Conservation (phyloP, 805 yeast species). For the Yarrowia bubula region DNA sequence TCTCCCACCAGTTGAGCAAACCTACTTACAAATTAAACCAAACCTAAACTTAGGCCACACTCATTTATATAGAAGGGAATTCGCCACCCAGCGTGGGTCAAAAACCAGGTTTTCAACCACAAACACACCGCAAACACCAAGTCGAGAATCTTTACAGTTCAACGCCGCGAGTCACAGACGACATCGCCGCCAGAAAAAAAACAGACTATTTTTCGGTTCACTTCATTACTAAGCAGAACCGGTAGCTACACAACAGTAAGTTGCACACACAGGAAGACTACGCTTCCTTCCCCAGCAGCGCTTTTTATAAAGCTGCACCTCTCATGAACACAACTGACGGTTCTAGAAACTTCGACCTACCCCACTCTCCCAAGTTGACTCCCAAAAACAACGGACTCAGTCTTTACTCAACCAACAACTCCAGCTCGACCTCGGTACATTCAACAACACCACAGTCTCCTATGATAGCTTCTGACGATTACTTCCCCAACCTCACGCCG, state of each 20-base stretch:
- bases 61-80: background rate
- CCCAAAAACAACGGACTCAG: slow-evolving; percentile 24
- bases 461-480: slow-evolving; percentile 25
- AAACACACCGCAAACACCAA: background rate
- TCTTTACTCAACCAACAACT: slow-evolving; percentile 21
- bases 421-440: slow-evolving; percentile 14
- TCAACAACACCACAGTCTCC: slow-evolving; percentile 18
- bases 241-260: background rate
- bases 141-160: background rate
- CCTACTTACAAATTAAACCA: slow-evolving; percentile 22
- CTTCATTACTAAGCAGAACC: slow-evolving; percentile 10
- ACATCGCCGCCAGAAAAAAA: background rate
- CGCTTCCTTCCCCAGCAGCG: background rate
- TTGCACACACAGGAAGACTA: background rate
- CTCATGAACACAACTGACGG: slow-evolving; percentile 27
- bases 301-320: background rate
- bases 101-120: background rate
- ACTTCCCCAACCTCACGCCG: slow-evolving; percentile 26
- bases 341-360: slow-evolving; percentile 24
- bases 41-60: slow-evolving; percentile 6
- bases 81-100: slow-evolving; percentile 4
- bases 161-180: slow-evolving; percentile 4
- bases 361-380: slow-evolving; percentile 24
- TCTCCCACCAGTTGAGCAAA: background rate
- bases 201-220: background rate